Evolutionary conservation across 306 rosid species (phyloP).

Genomic region (Heteromeles arbutifolia): DNA sequence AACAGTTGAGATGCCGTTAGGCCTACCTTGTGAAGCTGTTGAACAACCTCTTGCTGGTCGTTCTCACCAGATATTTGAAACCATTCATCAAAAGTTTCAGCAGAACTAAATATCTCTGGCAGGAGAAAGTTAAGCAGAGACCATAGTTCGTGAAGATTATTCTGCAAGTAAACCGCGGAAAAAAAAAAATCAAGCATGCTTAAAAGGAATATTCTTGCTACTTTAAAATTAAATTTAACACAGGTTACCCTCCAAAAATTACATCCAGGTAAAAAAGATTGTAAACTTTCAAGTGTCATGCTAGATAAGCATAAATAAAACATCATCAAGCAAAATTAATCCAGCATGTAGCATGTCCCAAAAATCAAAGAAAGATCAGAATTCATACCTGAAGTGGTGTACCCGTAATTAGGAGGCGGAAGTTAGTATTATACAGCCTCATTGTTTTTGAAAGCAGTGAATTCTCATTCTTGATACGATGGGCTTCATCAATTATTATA

Average conservation of each 20-base stretch:
- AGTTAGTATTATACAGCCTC: constrained; percentile 85
- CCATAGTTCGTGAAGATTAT: constrained; percentile 98
- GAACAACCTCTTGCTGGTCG: constrained; percentile 99
- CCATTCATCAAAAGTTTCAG: constrained; percentile 99
- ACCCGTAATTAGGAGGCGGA: constrained; percentile 91
- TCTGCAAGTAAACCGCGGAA: constrained; percentile 32
- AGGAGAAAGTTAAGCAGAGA: constrained; percentile 94
- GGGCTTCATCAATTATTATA: constrained; percentile 94
- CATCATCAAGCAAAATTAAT: neutral
- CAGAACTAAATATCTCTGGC: constrained; percentile 96
- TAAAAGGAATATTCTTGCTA: neutral
- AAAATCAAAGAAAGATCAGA: constrained; percentile 11
- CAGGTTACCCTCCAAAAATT: neutral
- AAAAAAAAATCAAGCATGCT: neutral
- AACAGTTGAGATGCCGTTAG: neutral
- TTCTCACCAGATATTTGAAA: constrained; percentile 98
- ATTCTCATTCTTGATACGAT: constrained; percentile 94
- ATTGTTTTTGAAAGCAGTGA: constrained; percentile 93
- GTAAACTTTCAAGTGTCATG: neutral
- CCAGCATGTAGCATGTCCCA: neutral
- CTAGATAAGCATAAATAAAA: neutral
- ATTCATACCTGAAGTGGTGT: constrained; percentile 86
- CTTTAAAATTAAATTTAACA: neutral
- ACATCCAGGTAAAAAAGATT: neutral
- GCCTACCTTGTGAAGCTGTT: constrained; percentile 89